Conservation (phyloP, 2,329 filamentous ascomycete species). For the Furcasterigmium sp. region DNA sequence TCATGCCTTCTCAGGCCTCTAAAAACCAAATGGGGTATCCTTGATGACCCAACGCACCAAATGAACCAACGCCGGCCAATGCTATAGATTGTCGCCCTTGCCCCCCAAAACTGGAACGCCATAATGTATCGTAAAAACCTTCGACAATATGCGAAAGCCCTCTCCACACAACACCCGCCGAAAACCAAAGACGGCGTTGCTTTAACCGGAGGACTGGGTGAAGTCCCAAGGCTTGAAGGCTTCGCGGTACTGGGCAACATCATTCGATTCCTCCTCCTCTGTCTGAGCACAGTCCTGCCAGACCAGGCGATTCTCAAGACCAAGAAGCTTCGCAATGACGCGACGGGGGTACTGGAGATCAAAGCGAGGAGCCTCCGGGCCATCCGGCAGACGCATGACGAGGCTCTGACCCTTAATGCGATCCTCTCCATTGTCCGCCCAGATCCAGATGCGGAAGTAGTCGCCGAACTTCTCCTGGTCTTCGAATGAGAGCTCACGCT, state of each 20-base stretch:
- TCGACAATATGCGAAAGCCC: no score
- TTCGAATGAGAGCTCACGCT: conserved; percentile 43
- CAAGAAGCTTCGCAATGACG: conserved; percentile 83
- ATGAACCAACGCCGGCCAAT: no score
- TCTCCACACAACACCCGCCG: no score
- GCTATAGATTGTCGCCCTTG: no score
- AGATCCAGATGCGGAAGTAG: conserved; percentile 81
- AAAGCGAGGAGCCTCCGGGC: conserved; percentile 51
- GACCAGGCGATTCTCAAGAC: conserved; percentile 69
- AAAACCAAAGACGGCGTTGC: no score
- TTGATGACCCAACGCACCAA: no score
- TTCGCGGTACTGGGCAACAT: conserved; percentile 73
- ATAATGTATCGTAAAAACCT: no score
- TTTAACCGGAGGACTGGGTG: conserved; percentile 30
- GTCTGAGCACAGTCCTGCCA: conserved; percentile 84
- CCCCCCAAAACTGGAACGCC: no score
- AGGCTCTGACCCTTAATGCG: conserved; percentile 62
- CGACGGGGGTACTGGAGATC: conserved; percentile 86
- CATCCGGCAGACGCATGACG: conserved; percentile 65
- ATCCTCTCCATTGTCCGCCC: conserved; percentile 53
- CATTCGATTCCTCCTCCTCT: conserved; percentile 69
- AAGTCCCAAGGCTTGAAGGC: conserved; percentile 88
- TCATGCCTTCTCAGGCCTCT: no score
- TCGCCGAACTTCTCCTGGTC: conserved; percentile 43
- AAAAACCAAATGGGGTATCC: no score